phyloP scores from a whole-genome alignment of 768 basidiomycete genomes.

The Calocybe cyanea region DNA sequence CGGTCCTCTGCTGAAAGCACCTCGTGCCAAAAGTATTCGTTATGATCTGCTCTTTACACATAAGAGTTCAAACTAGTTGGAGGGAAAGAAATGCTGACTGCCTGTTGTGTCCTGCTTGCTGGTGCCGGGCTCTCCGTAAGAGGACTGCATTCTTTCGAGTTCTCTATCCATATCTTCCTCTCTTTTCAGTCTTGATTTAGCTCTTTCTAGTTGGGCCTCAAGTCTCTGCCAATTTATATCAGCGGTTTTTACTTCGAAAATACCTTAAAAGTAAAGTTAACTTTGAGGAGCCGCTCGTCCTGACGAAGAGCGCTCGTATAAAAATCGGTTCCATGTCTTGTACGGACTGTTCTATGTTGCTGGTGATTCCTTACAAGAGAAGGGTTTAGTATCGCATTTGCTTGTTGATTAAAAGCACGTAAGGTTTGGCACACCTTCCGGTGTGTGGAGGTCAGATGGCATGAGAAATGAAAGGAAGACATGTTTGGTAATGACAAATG shows the following conservation, averaged over 20 bases:
- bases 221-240: slow-evolving; percentile 19
- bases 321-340: slow-evolving; percentile 17
- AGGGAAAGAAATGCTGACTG: no score
- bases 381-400: not conserved
- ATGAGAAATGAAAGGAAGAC: no score
- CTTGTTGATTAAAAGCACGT: slow-evolving; percentile 1
- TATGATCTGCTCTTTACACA: slow-evolving; percentile 11
- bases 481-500: no score
- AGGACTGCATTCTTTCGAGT: slow-evolving; percentile 15
- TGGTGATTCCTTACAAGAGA: slow-evolving; percentile 5
- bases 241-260: not conserved
- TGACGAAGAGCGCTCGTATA: slow-evolving; percentile 18
- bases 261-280: not conserved
- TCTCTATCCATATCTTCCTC: slow-evolving; percentile 23
- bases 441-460: not conserved
- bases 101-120: slow-evolving; percentile 7
- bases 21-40: slow-evolving; percentile 24
- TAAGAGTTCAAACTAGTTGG: no score
- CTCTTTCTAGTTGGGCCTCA: slow-evolving; percentile 24
- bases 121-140: slow-evolving; percentile 1
- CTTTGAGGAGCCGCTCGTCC: slow-evolving; percentile 27
- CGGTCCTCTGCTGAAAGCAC: slow-evolving; percentile 26
- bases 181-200: slow-evolving; percentile 20
- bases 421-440: slow-evolving; percentile 2
- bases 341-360: slow-evolving; percentile 18